These are phyloP conservation scores for Lachancea quebecensis DNA, from an alignment of 805 yeast genomes.

Conservation along the genomic window DNA sequence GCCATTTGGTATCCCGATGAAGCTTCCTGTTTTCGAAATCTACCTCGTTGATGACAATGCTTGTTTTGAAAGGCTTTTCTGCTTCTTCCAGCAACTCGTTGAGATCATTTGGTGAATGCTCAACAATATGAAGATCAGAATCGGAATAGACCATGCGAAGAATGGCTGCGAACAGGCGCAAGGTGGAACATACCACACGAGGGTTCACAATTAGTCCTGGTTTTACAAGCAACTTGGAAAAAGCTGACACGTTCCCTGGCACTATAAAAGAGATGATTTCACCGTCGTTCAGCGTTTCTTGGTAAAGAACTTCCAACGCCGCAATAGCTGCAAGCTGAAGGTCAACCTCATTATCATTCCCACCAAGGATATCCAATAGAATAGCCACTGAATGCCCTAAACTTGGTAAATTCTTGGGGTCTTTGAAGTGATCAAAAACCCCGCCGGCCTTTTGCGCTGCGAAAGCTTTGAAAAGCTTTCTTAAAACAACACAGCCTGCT, in stretches of 20 bases:
- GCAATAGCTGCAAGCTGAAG: constrained; percentile 32
- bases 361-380: constrained; percentile 32
- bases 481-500: constrained; percentile 33
- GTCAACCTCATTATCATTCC: constrained; percentile 20
- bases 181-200: constrained; percentile 28
- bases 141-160: constrained; percentile 38
- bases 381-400: constrained; percentile 44
- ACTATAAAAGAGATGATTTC: constrained; percentile 42
- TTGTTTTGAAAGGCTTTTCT: background rate
- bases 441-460: constrained; percentile 22
- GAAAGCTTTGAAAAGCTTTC: constrained; percentile 29
- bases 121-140: constrained; percentile 22
- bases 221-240: constrained; percentile 34
- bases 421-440: constrained; percentile 14
- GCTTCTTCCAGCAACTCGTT: background rate
- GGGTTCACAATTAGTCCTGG: constrained; percentile 34
- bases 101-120: background rate
- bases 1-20: constrained; percentile 47
- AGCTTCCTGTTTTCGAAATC: constrained; percentile 14
- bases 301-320: constrained; percentile 32
- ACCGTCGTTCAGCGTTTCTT: constrained; percentile 36
- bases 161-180: constrained; percentile 30
- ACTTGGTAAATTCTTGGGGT: constrained; percentile 34
- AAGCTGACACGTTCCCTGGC: constrained; percentile 45
- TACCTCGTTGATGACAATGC: constrained; percentile 9